Conservation (phyloP, 192 early-diverging fungal genomes). For the Podila epigama region DNA sequence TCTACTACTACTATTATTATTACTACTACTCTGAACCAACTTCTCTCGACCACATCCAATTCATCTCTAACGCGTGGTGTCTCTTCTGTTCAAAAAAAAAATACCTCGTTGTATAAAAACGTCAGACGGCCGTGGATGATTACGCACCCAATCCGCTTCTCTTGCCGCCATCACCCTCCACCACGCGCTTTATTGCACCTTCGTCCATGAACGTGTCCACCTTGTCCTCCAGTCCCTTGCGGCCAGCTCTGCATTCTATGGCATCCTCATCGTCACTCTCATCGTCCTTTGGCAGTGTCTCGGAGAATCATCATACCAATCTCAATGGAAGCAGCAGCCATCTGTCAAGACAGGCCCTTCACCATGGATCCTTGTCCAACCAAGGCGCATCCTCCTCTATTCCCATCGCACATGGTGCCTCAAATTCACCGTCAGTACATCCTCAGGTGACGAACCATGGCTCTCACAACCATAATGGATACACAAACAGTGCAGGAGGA, state of each 20-base stretch:
- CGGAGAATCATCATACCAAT: constrained; percentile 10
- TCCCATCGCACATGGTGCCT: constrained; percentile 7
- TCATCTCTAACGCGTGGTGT: not conserved
- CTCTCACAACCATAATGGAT: constrained; percentile 1
- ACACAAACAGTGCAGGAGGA: too few species aligned
- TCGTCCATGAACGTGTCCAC: constrained; percentile 24
- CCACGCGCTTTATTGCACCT: constrained; percentile 33
- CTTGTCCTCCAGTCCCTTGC: constrained; percentile 38
- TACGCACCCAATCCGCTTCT: constrained; percentile 35
- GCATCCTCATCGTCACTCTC: constrained; percentile 43
- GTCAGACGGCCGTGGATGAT: constrained; percentile 34
- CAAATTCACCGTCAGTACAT: constrained; percentile 21
- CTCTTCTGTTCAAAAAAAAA: not conserved
- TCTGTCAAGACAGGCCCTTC: constrained; percentile 1
- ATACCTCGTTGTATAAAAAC: too few species aligned
- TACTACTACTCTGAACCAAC: too few species aligned
- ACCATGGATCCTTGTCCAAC: not conserved
- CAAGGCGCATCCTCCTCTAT: constrained; percentile 14
- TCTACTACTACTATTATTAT: too few species aligned
- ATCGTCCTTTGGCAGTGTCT: constrained; percentile 36
- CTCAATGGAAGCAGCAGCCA: constrained; percentile 20
- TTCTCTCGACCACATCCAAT: not conserved
- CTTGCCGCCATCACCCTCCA: constrained; percentile 45
- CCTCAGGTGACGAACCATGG: constrained; percentile 25
- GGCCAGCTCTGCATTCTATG: constrained; percentile 36